These are phyloP conservation scores for Globisporangium megalacanthum DNA, from an alignment of 352 stramenopile species.

Conservation along the genomic window DNA sequence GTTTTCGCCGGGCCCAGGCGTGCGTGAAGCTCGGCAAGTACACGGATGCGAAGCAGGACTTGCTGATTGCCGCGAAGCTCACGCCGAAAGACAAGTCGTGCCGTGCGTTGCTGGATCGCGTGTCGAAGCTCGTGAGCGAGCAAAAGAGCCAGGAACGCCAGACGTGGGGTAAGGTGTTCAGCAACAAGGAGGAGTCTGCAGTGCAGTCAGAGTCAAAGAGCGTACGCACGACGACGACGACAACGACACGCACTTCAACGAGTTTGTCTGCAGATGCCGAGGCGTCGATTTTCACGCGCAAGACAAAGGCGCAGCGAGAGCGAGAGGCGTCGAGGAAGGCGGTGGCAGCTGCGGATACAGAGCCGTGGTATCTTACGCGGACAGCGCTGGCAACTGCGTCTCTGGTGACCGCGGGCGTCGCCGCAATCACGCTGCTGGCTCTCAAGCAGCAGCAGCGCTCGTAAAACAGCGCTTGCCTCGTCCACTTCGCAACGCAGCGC, in stretches of 20 bases:
- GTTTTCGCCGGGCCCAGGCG: conserved; percentile 77
- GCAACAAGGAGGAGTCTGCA: conserved; percentile 11
- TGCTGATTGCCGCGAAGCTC: conserved; percentile 71
- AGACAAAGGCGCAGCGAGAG: conserved; percentile 41
- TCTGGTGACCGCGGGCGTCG: conserved; percentile 63
- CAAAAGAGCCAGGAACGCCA: conserved; percentile 77
- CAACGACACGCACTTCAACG: conserved; percentile 6
- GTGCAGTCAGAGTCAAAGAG: conserved; percentile 17
- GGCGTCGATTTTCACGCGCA: conserved; percentile 72
- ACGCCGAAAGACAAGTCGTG: conserved; percentile 82
- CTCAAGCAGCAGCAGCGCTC: conserved; percentile 46
- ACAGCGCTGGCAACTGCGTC: conserved; percentile 54
- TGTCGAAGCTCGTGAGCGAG: conserved; percentile 65
- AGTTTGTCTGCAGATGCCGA: conserved; percentile 12
- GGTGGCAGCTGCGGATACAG: conserved; percentile 8
- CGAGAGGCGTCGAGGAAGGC: conserved; percentile 13
- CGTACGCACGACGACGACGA: conserved; percentile 8
- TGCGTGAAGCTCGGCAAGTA: conserved; percentile 72
- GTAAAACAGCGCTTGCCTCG: conserved; percentile 2
- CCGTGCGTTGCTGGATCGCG: conserved; percentile 62
- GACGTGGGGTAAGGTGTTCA: conserved; percentile 77
- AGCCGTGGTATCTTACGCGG: conserved; percentile 64
- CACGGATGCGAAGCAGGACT: conserved; percentile 66
- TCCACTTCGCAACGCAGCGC: not conserved
- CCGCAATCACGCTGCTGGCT: conserved; percentile 49